Evolutionary conservation across 2,329 filamentous ascomycete species (phyloP), one percentile per base, ranked within the genome.

Genomic region (Penicillium sp.): DNA sequence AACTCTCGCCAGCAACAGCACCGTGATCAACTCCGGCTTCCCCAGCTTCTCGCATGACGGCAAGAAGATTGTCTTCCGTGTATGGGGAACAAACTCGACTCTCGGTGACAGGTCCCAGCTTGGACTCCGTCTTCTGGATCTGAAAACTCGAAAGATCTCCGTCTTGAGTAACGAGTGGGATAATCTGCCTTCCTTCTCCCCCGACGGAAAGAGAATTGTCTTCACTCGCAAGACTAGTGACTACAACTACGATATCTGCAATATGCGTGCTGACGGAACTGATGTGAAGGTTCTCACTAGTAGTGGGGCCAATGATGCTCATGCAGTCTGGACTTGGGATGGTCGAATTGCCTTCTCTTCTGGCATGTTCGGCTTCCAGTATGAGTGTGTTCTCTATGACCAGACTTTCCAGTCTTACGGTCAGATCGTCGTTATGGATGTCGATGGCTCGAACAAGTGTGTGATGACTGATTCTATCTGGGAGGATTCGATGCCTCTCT

Each of bases 401-500:
- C 57, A 76, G 33, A 77, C 76, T 1, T 79, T 78, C 61, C 74
- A 79, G 62, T 76, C 74, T 0, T 78, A 77, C 44, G 75, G 76
- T 0, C 75, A 78, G 67, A 74, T 79, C 41, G 66, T 76, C 42
- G 53, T 73, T n/a, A 78, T 78, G 76, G 64, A 79, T 54, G 65
- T 65, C 5, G 75, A 78, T 65, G 76, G 77, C 0, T 64, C 61
- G 4, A 69, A 71, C 48, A 70, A 69, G 57, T 46, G 45, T 16
- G 36, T 66, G 4, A 40, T 71, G 11, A 69, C 66, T 3, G 60
- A 71, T 49, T 64, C 61, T 6, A 66, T 69, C 14, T 70, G 69
- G 68, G 69, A 70, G 56, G 68, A 72, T 37, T 69, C 67, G 1
- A 72, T 69, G 67, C 66, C 69, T 2, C 45, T 69, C 4, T 67